Evolutionary conservation across 495 filamentous ascomycete genomes (phyloP), one percentile per base, ranked within the genome.

Genomic region (Tuber melanosporum): DNA sequence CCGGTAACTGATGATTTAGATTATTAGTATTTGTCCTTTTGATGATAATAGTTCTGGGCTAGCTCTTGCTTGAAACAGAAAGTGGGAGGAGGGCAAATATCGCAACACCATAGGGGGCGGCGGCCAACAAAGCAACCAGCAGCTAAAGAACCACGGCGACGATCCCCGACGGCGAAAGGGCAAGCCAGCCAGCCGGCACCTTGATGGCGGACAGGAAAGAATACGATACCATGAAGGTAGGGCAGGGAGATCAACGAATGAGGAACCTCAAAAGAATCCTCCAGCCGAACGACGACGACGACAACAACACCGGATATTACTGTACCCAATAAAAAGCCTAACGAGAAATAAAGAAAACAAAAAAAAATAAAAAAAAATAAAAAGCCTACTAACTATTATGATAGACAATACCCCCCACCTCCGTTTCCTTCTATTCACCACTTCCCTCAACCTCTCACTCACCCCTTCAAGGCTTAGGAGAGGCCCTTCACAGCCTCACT

Each of bases 301-400:
- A n/a, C 49, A 32, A 32, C 19, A 57, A 9, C 57, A 66, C 57
- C 26, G 26, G 49, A 57, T 22, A 57, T 10, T 43, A 43, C 26
- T n/a, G 39, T 41, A 26, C 49, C 49, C 49, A 57, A 57, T 57
- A 57, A 26, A 26, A 26, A 32, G 10, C 57, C 57, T 66, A 32
- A 32, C 26, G 12, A 66, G 22, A 32, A 46, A 46, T 1, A 15
- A 12, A 8, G 14, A 32, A 32, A 32, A 32, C 32, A 3, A 20
- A 32, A 66, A 3, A 17, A 32, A 15, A n/a, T n/a, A n/a, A 66
- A 66, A 32, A 14, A 17, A 12, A 66, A 66, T 8, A 66, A 66
- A 66, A 32, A 15, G 57, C n/a, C n/a, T 66, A 66, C 57, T 66
- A 66, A 66, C 57, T 66, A 66, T 66, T 66, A 66, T 66, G 57